Conservation (phyloP, 176 grass and related monocot genomes). For the Elymus sibiricus region DNA sequence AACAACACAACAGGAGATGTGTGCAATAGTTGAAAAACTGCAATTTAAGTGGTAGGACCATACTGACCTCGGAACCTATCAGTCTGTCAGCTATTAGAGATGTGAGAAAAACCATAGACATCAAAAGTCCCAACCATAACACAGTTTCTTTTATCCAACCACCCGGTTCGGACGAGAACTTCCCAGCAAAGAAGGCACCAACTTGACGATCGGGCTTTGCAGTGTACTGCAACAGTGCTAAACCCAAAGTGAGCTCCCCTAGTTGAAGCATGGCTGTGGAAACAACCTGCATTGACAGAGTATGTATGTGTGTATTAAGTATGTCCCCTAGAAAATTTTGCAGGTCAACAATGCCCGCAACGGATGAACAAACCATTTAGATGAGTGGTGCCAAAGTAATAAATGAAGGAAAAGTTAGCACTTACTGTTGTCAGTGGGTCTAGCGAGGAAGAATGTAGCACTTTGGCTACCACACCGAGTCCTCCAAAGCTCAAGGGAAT, state of each 20-base stretch:
- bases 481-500: slow-evolving; percentile 90
- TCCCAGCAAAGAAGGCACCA: slow-evolving; percentile 41
- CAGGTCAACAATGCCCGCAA: background rate
- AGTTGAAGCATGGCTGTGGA: slow-evolving; percentile 54
- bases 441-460: slow-evolving; percentile 50
- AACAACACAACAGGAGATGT: background rate
- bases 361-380: background rate
- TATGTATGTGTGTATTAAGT: background rate
- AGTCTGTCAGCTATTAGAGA: slow-evolving; percentile 62
- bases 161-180: slow-evolving; percentile 16
- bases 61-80: slow-evolving; percentile 58
- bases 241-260: slow-evolving; percentile 47
- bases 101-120: slow-evolving; percentile 49
- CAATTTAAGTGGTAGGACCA: background rate
- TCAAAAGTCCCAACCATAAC: slow-evolving; percentile 53
- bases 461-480: slow-evolving; percentile 54
- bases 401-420: background rate
- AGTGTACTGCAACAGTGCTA: slow-evolving; percentile 49
- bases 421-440: slow-evolving; percentile 65
- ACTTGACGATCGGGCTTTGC: slow-evolving; percentile 36
- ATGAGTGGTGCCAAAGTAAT: background rate
- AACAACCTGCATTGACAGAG: slow-evolving; percentile 44
- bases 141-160: slow-evolving; percentile 55
- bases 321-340: background rate
- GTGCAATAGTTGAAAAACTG: background rate